These are phyloP conservation scores for Umbelopsis sp. DNA, from an alignment of 371 early-diverging fungal genomes.

Conservation along the genomic window DNA sequence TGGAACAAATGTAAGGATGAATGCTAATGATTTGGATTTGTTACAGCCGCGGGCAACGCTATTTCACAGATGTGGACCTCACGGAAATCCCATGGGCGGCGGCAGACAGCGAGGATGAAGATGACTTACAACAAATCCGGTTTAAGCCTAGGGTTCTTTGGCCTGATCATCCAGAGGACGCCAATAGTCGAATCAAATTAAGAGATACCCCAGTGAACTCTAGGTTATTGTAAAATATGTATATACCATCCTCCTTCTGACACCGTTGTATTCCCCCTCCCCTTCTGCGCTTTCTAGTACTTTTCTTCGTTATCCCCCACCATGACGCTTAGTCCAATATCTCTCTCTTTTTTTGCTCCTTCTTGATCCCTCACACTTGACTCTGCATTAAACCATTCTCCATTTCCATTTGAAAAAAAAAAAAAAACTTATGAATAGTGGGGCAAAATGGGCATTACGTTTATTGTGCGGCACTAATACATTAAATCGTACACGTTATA, in stretches of 20 bases:
- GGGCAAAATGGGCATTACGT: neutral
- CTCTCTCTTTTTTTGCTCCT: neutral
- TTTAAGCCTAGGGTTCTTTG: conserved; percentile 17
- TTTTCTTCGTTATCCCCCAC: neutral
- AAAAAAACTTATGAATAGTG: neutral
- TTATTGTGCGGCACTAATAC: neutral
- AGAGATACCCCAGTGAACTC: conserved; percentile 1
- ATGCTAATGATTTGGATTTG: neutral
- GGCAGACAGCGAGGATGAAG: conserved; percentile 10
- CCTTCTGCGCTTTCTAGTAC: neutral
- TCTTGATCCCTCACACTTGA: neutral
- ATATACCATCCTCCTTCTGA: neutral
- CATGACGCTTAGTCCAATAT: neutral
- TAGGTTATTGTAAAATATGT: conserved; percentile 6
- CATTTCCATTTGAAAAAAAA: too few relatives aligned
- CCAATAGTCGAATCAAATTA: conserved; percentile 9
- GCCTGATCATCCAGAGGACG: conserved; percentile 12
- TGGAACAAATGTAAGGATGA: too few relatives aligned
- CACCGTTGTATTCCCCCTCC: neutral
- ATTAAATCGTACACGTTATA: conserved; percentile 15
- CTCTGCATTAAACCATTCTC: neutral
- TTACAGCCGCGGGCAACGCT: conserved; percentile 2
- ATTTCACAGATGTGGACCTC: conserved; percentile 8
- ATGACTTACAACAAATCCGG: conserved; percentile 12
- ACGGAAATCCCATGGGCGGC: conserved; percentile 13